These are phyloP conservation scores for Solanum chacoense DNA, from an alignment of 305 asterid species.

Conservation along the genomic window DNA sequence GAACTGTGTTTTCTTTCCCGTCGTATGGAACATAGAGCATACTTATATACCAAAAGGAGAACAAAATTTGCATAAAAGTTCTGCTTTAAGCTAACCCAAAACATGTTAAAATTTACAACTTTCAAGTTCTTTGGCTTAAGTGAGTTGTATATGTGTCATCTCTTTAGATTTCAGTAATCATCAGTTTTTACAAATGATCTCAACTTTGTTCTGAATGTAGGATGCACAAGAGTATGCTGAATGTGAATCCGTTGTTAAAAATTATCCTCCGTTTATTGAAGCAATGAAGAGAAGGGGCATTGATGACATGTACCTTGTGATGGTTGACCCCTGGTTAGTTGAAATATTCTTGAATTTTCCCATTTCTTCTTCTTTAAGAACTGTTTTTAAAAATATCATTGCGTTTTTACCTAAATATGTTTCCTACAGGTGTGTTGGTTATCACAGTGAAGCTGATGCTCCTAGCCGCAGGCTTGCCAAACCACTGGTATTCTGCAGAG, in stretches of 20 bases:
- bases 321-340: slow-evolving; percentile 97
- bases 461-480: slow-evolving; percentile 94
- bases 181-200: background rate
- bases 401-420: background rate
- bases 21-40: background rate
- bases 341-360: background rate
- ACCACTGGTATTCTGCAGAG: slow-evolving; percentile 87
- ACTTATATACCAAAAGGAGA: background rate
- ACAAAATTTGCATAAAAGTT: background rate
- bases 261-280: slow-evolving; percentile 76
- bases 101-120: background rate
- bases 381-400: background rate
- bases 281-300: slow-evolving; percentile 99
- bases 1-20: background rate
- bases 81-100: background rate
- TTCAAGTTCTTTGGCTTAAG: background rate
- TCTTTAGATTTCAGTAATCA: background rate
- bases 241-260: slow-evolving; percentile 91
- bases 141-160: background rate
- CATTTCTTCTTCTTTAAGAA: background rate
- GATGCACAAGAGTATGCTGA: slow-evolving; percentile 97
- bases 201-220: slow-evolving; percentile 22
- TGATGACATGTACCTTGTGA: slow-evolving; percentile 96
- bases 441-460: slow-evolving; percentile 84
- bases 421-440: slow-evolving; percentile 84